phyloP scores from a whole-genome alignment of 139 green algal species.

The Haematococcus sp. region DNA sequence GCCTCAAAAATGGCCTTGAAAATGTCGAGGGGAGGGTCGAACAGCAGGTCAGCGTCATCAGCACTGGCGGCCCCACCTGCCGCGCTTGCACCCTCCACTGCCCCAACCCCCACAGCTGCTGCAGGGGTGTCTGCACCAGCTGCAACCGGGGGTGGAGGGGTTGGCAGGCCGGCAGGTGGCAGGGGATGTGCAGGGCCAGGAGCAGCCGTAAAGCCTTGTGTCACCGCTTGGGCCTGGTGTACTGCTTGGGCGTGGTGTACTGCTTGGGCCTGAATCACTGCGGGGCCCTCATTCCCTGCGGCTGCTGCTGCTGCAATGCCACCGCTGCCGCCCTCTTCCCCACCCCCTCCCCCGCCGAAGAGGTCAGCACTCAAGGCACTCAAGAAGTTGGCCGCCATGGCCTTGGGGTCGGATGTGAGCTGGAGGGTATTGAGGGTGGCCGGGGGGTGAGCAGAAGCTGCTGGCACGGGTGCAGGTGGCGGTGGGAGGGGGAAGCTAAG shows the following conservation, averaged over 20 bases:
- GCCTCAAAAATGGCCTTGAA: conserved; percentile 89
- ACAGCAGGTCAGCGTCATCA: neutral
- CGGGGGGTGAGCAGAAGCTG: conserved; percentile 8
- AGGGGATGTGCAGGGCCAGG: too few species aligned
- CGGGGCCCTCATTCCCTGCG: too few species aligned
- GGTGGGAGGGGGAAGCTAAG: too few species aligned
- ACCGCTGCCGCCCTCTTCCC: neutral
- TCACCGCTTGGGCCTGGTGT: too few species aligned
- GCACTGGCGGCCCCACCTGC: neutral
- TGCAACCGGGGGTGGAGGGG: too few species aligned
- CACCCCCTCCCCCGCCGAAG: neutral
- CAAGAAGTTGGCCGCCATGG: conserved; percentile 29
- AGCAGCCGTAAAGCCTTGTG: too few species aligned
- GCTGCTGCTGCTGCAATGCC: conserved; percentile 1
- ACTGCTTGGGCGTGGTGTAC: too few species aligned
- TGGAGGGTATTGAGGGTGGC: neutral
- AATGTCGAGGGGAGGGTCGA: conserved; percentile 70
- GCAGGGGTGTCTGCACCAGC: too few species aligned
- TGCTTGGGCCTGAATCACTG: too few species aligned
- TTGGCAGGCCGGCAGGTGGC: too few species aligned
- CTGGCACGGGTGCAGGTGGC: neutral
- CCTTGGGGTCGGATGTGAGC: conserved; percentile 2
- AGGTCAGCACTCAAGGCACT: conserved; percentile 9
- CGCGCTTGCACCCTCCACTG: too few species aligned
- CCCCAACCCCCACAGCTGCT: too few species aligned